Conservation (phyloP, 1,284 basidiomycete genomes). For the Gomphus sp. region DNA sequence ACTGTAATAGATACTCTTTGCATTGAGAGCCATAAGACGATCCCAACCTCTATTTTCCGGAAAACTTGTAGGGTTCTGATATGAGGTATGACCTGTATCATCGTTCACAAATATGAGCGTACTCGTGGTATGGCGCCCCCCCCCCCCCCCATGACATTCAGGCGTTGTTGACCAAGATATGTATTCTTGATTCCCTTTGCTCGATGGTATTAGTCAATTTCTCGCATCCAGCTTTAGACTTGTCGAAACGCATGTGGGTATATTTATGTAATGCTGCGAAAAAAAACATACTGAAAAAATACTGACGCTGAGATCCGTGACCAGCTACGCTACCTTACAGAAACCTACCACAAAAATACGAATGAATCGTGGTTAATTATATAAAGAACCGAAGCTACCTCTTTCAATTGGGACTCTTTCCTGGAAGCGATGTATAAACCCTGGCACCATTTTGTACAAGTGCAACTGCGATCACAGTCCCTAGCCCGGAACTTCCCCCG, state of each 20-base stretch:
- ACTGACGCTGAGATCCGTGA: conserved; percentile 62
- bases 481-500: conserved; percentile 72
- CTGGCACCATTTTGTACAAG: conserved; percentile 77
- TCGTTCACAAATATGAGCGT: conserved; percentile 26
- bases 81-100: neutral
- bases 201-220: conserved; percentile 62
- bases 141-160: conserved; percentile 75
- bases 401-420: conserved; percentile 69
- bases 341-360: conserved; percentile 34
- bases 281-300: neutral
- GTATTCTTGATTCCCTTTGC: conserved; percentile 58
- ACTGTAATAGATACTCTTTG: conserved; percentile 78
- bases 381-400: conserved; percentile 33
- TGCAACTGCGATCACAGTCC: conserved; percentile 73
- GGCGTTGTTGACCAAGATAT: conserved; percentile 76
- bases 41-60: conserved; percentile 63
- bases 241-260: neutral
- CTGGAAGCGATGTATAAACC: conserved; percentile 82
- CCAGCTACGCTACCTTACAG: too few species aligned
- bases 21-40: conserved; percentile 67
- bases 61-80: neutral
- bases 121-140: conserved; percentile 67
- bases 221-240: conserved; percentile 78
- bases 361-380: neutral
- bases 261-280: neutral